These are phyloP conservation scores for Musa acuminata DNA, from an alignment of 176 grass and related monocot species.

Conservation along the genomic window DNA sequence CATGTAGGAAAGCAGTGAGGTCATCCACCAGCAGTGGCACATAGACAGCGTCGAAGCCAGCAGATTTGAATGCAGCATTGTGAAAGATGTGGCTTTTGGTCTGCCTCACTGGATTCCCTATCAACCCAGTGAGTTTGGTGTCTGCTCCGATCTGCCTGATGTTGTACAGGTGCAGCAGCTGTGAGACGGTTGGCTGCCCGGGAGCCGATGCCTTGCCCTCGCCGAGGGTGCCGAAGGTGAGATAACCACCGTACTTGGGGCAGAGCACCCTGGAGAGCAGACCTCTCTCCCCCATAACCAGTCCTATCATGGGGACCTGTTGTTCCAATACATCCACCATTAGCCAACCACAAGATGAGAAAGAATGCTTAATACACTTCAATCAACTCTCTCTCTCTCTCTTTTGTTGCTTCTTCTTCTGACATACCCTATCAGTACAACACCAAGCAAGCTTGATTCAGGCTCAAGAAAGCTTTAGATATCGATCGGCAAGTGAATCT, in stretches of 20 bases:
- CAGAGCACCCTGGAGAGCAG: background rate
- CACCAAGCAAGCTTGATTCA: no score
- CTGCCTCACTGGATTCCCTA: background rate
- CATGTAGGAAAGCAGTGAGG: background rate
- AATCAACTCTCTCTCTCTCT: no score
- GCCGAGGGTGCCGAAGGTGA: background rate
- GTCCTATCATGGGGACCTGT: background rate
- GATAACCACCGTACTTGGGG: background rate
- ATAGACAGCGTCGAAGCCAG: background rate
- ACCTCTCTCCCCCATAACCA: background rate
- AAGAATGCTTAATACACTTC: no score
- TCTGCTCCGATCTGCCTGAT: background rate
- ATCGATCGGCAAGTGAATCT: background rate
- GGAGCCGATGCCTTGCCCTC: background rate
- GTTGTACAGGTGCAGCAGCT: background rate
- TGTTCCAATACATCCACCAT: background rate
- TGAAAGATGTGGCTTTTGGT: background rate
- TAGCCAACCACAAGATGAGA: background rate
- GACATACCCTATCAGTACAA: no score
- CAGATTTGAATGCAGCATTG: background rate
- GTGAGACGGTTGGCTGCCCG: background rate
- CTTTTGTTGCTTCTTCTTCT: no score
- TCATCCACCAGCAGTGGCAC: conserved; percentile 1
- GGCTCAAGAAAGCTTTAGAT: no score
- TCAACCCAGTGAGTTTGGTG: background rate